phyloP scores from a whole-genome alignment of 495 filamentous ascomycete species.

The Venustampulla echinocandica region DNA sequence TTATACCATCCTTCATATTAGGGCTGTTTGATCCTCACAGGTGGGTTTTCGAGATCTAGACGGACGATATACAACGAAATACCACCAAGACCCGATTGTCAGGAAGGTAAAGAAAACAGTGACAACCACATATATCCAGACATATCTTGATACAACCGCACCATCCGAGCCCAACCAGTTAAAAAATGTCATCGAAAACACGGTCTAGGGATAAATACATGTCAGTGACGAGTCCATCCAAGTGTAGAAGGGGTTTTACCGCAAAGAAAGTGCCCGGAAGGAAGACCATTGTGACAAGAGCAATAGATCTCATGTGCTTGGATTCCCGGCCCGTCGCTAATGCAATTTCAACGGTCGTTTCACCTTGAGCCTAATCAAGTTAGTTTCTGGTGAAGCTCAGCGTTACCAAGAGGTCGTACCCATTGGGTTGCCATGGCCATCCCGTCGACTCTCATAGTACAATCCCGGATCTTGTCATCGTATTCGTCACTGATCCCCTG shows the following conservation, averaged over 20 bases:
- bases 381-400: background rate
- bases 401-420: conserved; percentile 17
- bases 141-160: background rate
- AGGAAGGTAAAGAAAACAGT: background rate
- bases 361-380: conserved; percentile 1
- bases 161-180: conserved; percentile 2
- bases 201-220: background rate
- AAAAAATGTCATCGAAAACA: conserved; percentile 4
- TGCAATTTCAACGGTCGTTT: conserved; percentile 22
- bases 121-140: conserved; percentile 3
- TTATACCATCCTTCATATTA: too few relatives aligned
- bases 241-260: conserved; percentile 17
- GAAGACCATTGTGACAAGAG: conserved; percentile 33
- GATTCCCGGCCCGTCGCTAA: conserved; percentile 32
- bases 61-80: conserved; percentile 3
- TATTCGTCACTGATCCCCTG: conserved; percentile 24
- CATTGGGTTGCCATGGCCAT: conserved; percentile 32
- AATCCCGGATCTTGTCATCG: conserved; percentile 30
- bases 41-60: background rate
- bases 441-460: conserved; percentile 30
- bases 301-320: conserved; percentile 35
- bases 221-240: background rate
- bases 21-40: too few relatives aligned
- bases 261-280: conserved; percentile 34
- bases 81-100: conserved; percentile 1